Percentiles rank a stretch among this genome's conserved stretches.
phyloP scores from a whole-genome alignment of 345 rosid species.

The Gossypium sturtianum region DNA sequence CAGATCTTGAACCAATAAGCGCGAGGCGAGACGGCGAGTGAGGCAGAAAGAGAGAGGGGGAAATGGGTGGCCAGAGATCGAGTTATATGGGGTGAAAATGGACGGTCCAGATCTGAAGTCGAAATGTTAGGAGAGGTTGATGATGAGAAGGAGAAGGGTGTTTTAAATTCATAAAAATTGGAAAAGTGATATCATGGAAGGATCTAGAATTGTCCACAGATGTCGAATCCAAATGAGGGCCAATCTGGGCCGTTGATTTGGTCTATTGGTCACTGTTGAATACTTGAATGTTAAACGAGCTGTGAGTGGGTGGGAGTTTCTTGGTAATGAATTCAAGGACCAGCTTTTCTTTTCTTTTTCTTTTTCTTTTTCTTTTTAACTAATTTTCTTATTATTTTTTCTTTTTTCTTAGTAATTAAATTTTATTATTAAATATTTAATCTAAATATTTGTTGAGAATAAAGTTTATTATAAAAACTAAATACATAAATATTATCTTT shows the following conservation, averaged over 20 bases:
- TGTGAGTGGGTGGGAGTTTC: not conserved
- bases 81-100: not conserved
- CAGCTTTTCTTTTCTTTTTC: no score
- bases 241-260: not conserved
- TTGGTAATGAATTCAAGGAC: not conserved
- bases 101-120: constrained; percentile 31
- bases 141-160: not conserved
- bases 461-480: no score
- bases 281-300: not conserved
- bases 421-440: no score
- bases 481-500: no score
- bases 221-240: not conserved
- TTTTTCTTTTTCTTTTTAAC: no score
- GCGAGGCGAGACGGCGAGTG: constrained; percentile 15
- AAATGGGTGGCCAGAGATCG: not conserved
- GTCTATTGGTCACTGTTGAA: not conserved
- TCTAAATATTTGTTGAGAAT: no score
- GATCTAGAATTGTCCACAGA: constrained; percentile 28
- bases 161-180: not conserved
- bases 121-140: not conserved
- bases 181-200: constrained; percentile 16
- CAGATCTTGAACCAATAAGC: not conserved
- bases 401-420: no score
- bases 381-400: no score
- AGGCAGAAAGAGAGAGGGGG: not conserved